phyloP scores from a whole-genome alignment of 2,329 filamentous ascomycete genomes.

The Colletotrichum neosansevieriae region DNA sequence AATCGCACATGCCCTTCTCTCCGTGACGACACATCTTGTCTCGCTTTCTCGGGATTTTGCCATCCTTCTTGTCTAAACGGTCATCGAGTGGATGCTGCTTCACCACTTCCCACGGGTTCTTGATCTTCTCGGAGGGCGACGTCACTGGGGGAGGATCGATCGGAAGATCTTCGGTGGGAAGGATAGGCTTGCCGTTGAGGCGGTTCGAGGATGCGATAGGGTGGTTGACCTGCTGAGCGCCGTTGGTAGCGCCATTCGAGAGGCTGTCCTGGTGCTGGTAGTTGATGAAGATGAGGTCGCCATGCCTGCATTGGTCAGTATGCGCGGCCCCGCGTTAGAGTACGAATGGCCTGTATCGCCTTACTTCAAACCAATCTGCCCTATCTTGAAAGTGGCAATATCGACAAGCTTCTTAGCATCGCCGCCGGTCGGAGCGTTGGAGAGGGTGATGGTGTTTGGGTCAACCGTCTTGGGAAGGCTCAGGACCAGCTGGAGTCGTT shows the following conservation, averaged over 20 bases:
- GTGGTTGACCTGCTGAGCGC: constrained; percentile 49
- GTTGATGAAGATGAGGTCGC: constrained; percentile 88
- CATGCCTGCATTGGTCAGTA: constrained; percentile 71
- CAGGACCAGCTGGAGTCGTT: constrained; percentile 61
- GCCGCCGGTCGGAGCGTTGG: constrained; percentile 69
- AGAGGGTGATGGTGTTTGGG: constrained; percentile 69
- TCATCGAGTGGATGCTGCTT: constrained; percentile 91
- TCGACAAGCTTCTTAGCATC: constrained; percentile 71
- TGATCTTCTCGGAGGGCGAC: constrained; percentile 72
- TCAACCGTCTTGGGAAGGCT: constrained; percentile 73
- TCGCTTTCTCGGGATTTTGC: constrained; percentile 83
- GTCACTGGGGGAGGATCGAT: constrained; percentile 68
- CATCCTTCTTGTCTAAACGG: constrained; percentile 85
- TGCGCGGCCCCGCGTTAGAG: constrained; percentile 43
- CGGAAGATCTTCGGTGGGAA: constrained; percentile 75
- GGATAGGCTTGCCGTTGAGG: constrained; percentile 82
- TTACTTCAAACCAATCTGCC: constrained; percentile 71
- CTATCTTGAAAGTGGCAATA: constrained; percentile 67
- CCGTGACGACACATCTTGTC: constrained; percentile 97
- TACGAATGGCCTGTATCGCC: constrained; percentile 30
- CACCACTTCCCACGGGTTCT: constrained; percentile 94
- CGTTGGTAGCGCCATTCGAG: constrained; percentile 51
- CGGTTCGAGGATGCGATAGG: constrained; percentile 67
- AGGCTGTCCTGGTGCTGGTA: constrained; percentile 74
- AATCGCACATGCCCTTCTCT: constrained; percentile 98